Evolutionary conservation across 1,139 yeast genomes (phyloP).

Genomic region (Blastobotrys illinoisensis): DNA sequence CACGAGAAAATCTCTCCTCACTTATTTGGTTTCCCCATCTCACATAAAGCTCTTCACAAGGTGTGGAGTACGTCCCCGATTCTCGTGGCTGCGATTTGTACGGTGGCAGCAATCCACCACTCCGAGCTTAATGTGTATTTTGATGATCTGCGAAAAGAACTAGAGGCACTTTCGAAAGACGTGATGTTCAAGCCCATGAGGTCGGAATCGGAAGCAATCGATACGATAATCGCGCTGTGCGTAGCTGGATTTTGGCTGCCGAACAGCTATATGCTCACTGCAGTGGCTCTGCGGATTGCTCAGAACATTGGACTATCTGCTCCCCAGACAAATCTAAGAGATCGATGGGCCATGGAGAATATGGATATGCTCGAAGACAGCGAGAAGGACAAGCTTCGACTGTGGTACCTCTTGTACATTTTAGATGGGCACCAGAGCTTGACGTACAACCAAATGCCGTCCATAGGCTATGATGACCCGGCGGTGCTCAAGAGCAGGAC

Average conservation of each 20-base stretch:
- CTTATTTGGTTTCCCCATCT: conserved; percentile 59
- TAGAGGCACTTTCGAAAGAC: conserved; percentile 45
- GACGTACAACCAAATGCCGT: conserved; percentile 53
- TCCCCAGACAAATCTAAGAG: conserved; percentile 11
- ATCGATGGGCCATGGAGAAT: conserved; percentile 9
- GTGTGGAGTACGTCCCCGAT: conserved; percentile 57
- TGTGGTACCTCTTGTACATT: conserved; percentile 65
- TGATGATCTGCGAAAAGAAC: conserved; percentile 37
- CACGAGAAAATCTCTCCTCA: conserved; percentile 56
- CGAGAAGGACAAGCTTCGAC: conserved; percentile 46
- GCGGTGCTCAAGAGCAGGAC: conserved; percentile 14
- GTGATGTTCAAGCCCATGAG: conserved; percentile 37
- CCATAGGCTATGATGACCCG: conserved; percentile 44
- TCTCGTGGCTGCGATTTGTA: conserved; percentile 54
- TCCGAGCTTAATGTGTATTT: conserved; percentile 41
- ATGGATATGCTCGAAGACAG: conserved; percentile 23
- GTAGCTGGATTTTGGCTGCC: conserved; percentile 69
- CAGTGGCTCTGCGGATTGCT: conserved; percentile 61
- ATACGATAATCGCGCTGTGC: conserved; percentile 56
- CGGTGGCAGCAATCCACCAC: conserved; percentile 61
- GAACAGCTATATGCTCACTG: conserved; percentile 60
- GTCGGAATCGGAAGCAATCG: conserved; percentile 47
- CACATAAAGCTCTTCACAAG: conserved; percentile 44
- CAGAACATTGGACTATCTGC: conserved; percentile 47
- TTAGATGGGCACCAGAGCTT: conserved; percentile 67